Evolutionary conservation across 169 alveolate genomes (phyloP), one percentile per base, ranked within the genome.

Genomic region (Cryptosporidium ubiquitum): DNA sequence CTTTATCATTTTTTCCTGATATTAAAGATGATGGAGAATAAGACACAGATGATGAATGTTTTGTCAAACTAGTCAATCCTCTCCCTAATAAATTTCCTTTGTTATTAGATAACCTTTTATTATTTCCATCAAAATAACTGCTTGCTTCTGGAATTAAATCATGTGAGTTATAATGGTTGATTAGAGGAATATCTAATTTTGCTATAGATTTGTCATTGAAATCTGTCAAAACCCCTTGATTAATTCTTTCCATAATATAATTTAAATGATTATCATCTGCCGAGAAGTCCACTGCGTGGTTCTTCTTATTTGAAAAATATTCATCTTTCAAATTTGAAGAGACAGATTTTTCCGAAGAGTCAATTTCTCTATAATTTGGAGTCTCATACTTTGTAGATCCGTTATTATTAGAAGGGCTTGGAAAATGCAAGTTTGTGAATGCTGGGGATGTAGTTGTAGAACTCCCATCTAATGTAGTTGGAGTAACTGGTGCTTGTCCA

Each of bases 371-470:
- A 39, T 79, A 61, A 14, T 47, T 61, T 29, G 75, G 75, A 35
- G 75, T 79, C 1, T 55, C 85, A 37, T 23, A 58, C 18, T 73
- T 73, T 73, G 42, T 7, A 33, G 85, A 35, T 2, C 84, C 18
- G 20, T 57, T 51, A 37, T 73, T 73, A 10, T 57, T 73, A 1
- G 85, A 55, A 5, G 89, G 75, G 39, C 75, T 79, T 64, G 89
- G 64, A 61, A 64, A 47, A 39, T 44, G 89, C 16, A 79, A 44
- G n/a, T 79, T 79, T 64, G 89, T 79, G n/a, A 64, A 79, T 61
- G 75, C 64, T 40, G 89, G 89, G 18, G 89, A 79, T 26, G 89
- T 79, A 39, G 89, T 64, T 79, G 75, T 64, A 3, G 89, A 79
- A 42, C 75, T 79, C 12, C 75, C 75, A 61, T 79, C 89, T 14